Evolutionary conservation across 345 rosid genomes (phyloP).

Genomic region (Psidium guajava): DNA sequence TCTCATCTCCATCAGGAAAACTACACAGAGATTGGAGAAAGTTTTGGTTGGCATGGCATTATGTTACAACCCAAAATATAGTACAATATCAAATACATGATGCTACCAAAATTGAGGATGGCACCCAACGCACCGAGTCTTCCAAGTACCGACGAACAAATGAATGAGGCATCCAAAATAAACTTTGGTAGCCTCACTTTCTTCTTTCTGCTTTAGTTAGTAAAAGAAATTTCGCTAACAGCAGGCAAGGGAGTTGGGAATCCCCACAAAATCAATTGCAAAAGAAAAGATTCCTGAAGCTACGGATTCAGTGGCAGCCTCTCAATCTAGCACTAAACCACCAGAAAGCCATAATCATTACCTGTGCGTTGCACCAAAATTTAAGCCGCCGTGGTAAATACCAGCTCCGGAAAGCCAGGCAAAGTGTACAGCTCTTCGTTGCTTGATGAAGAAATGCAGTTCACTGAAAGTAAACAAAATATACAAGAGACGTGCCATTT

Average conservation of each 20-base stretch:
- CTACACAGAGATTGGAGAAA: constrained; percentile 27
- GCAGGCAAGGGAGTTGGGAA: background rate
- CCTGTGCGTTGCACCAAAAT: constrained; percentile 97
- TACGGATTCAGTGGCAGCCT: background rate
- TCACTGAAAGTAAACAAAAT: constrained; percentile 42
- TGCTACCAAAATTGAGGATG: background rate
- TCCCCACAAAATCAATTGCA: background rate
- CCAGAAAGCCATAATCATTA: constrained; percentile 5
- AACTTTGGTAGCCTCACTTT: background rate
- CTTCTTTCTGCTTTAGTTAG: background rate
- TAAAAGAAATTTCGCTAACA: background rate
- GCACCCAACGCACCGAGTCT: background rate
- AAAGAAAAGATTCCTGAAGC: background rate
- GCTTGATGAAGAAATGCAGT: constrained; percentile 92
- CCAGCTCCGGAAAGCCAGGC: constrained; percentile 99
- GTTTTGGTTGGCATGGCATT: background rate
- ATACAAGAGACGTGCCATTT: background rate
- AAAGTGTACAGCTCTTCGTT: constrained; percentile 94
- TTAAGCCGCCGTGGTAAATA: constrained; percentile 86
- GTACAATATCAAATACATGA: background rate
- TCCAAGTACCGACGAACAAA: background rate
- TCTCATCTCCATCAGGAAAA: constrained; percentile 82
- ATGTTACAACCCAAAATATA: background rate
- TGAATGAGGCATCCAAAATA: background rate
- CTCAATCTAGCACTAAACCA: background rate